Conservation (phyloP, 495 filamentous ascomycete species). For the Penicillium malachiteum region DNA sequence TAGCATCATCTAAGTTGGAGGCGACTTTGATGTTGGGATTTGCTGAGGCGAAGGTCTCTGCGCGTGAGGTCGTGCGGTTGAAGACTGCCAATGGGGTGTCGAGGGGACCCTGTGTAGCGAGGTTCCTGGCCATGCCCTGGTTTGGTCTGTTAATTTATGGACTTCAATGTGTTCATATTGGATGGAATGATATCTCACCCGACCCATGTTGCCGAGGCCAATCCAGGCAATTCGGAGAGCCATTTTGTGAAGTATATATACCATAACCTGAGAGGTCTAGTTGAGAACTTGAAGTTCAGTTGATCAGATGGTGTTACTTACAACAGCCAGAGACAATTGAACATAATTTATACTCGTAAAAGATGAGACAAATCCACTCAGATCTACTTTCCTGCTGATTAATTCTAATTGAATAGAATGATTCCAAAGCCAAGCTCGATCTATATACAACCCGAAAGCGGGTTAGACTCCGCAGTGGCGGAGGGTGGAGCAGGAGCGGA, state of each 20-base stretch:
- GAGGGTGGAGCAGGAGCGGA: too few relatives aligned
- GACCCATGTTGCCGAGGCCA: conserved; percentile 1
- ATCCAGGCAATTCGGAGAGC: not conserved
- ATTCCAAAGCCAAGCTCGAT: too few relatives aligned
- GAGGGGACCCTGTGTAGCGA: not conserved
- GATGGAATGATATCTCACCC: not conserved
- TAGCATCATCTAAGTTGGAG: not conserved
- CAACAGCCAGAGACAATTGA: too few relatives aligned
- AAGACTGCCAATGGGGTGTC: not conserved
- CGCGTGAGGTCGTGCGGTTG: not conserved
- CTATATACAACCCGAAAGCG: too few relatives aligned
- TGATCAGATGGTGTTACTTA: too few relatives aligned
- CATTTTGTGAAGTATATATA: not conserved
- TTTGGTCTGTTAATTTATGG: not conserved
- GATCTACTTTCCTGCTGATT: too few relatives aligned
- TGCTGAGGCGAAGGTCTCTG: not conserved
- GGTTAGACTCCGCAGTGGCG: too few relatives aligned
- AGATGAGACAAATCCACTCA: too few relatives aligned
- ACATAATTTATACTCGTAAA: too few relatives aligned
- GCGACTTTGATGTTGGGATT: not conserved
- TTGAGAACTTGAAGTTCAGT: too few relatives aligned
- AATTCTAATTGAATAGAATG: too few relatives aligned
- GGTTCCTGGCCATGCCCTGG: conserved; percentile 1
- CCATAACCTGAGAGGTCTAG: not conserved
- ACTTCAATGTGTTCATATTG: not conserved